A percentile compares a stretch with the other conserved stretches of the same genome.
Conservation (phyloP, 306 rosid genomes). For the Cucurbita argyrosperma region DNA sequence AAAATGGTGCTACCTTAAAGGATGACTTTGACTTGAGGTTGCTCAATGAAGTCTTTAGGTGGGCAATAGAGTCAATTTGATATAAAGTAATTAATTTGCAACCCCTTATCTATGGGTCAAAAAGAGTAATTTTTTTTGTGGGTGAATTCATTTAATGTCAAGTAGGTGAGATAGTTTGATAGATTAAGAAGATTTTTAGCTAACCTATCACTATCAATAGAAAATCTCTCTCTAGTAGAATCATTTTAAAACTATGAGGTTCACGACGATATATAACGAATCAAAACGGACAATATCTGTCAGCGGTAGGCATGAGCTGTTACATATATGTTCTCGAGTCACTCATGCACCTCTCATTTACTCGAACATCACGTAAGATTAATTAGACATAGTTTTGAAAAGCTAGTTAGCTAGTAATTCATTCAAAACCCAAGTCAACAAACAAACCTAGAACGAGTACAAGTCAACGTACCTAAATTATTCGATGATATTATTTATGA, state of each 20-base stretch:
- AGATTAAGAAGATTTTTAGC: background rate
- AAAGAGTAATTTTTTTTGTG: background rate
- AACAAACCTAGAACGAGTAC: too few relatives aligned
- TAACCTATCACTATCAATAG: too few relatives aligned
- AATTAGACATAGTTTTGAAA: background rate
- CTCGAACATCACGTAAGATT: too few relatives aligned
- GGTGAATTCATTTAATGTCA: background rate
- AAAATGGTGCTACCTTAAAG: background rate
- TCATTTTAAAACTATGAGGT: too few relatives aligned
- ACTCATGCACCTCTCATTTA: too few relatives aligned
- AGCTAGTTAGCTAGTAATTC: background rate
- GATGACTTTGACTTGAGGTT: background rate
- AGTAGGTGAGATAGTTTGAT: background rate
- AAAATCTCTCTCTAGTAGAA: too few relatives aligned
- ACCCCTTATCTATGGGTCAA: background rate
- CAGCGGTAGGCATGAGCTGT: too few relatives aligned
- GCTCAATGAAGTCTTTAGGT: background rate
- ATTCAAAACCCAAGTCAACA: background rate
- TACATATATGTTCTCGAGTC: too few relatives aligned
- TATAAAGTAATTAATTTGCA: background rate
- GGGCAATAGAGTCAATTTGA: background rate
- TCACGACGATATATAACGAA: too few relatives aligned
- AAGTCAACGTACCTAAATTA: too few relatives aligned
- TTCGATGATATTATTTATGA: background rate
- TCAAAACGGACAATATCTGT: too few relatives aligned